Conservation (phyloP, 2,329 filamentous ascomycete species). For the Biscogniauxia sp. region DNA sequence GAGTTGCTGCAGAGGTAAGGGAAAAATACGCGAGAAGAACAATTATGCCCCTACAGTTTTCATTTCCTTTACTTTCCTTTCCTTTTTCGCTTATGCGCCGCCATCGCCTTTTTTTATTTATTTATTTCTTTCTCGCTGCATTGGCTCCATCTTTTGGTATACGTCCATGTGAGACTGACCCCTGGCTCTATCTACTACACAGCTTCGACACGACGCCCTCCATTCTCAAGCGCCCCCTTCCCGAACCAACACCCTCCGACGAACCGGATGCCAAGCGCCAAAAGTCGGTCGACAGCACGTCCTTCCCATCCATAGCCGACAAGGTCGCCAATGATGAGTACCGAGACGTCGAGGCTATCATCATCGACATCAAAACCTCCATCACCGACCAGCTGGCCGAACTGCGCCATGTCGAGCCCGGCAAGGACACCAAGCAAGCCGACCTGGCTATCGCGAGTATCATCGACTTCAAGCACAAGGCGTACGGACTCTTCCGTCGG, state of each 20-base stretch:
- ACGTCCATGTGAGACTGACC: background rate
- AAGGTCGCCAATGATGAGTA: conserved; percentile 54
- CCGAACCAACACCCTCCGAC: conserved; percentile 40
- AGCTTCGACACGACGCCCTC: conserved; percentile 56
- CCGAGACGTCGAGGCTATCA: conserved; percentile 62
- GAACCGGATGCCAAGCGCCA: conserved; percentile 61
- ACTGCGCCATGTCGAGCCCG: conserved; percentile 30
- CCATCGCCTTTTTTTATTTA: no score
- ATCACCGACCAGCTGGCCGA: conserved; percentile 49
- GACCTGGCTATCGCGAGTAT: conserved; percentile 44
- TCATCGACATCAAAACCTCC: conserved; percentile 53
- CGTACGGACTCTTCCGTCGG: conserved; percentile 60
- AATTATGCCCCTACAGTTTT: background rate
- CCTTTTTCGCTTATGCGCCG: background rate
- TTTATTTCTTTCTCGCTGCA: no score
- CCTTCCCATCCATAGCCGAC: conserved; percentile 48
- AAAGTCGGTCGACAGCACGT: conserved; percentile 48
- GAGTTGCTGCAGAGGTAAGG: conserved; percentile 31
- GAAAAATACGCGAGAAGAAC: background rate
- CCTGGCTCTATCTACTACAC: background rate
- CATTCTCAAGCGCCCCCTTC: conserved; percentile 54
- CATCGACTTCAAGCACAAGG: conserved; percentile 58
- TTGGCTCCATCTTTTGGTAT: background rate
- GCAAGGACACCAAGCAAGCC: conserved; percentile 24
- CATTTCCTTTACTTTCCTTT: background rate